Evolutionary conservation across 139 green algal species (phyloP), one percentile per base, ranked within the genome.

Genomic region (Tetraselmis striata): DNA sequence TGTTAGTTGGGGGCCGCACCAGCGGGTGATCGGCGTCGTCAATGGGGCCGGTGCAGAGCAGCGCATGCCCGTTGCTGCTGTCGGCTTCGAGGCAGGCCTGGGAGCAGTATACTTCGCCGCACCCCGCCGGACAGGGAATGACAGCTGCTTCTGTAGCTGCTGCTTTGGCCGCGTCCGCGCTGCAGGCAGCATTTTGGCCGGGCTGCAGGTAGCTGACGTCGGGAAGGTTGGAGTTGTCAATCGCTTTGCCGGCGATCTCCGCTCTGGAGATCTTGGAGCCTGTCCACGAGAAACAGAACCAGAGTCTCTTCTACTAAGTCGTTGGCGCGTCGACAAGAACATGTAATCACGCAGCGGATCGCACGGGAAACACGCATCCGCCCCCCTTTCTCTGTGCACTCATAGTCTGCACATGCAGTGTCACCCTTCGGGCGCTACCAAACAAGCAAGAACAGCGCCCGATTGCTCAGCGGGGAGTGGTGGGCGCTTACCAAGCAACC

Each of bases 41-140:
- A 18, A 77, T 77, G 74, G 74, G 74, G 5, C 74, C 74, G 23
- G 74, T 77, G 74, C 74, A 77, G 74, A 77, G 74, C 25, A 77
- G 74, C 26, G 26, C 25, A 28, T 77, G 74, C 23, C 74, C 74
- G 2, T 29, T 31, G 2, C 26, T 31, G 2, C 2, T 29, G 25
- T 77, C 74, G 45, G 45, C 45, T 5, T 67, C 45, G 25, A 28
- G 74, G 74, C 74, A 77, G 2, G 25, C 74, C 2, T 2, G 5
- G 74, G 26, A 31, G 74, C 74, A 77, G 74, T 77, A 77, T 22
- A 77, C 74, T 18, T 77, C 74, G 26, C 74, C 74, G n/a, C 74
- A 77, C 2, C 74, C 74, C 74, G 74, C 26, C 2, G 74, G 74
- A 77, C 26, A 29, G 74, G n/a, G n/a, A 18, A 77, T 28, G n/a